Base-by-base conservation (phyloP, 106 monocot genomes). In the Dendrobium chrysotoxum region DNA sequence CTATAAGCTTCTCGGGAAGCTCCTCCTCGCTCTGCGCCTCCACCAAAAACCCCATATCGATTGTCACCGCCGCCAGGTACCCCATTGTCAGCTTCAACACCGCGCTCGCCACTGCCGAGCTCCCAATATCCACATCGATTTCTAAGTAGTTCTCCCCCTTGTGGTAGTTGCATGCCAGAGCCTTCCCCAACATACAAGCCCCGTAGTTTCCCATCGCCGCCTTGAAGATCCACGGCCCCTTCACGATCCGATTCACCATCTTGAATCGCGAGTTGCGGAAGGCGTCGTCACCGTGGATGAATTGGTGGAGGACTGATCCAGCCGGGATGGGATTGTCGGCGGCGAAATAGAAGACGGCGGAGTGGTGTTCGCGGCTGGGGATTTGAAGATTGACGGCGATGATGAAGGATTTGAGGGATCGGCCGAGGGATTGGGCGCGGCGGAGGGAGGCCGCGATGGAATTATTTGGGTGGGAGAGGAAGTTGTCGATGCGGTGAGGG, bases 61-160 rank as follows among this genome's bases (percentile, higher is more conserved):
- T 93, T 8, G 86, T 88, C 28, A 93, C 92, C 18, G 88, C 54
- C 46, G 92, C 86, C 55, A 86, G 86, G 41, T 65, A 88, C n/a
- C 92, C 92, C 38, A 93, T 77, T 1, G 90, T 88, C 21, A 90
- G 77, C 42, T 81, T 81, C 40, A 90, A 81, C 20, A 93, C 78
- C 35, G 92, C 92, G 76, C 83, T 88, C 38, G 92, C 92, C 40
- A 93, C 85, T 12, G 92, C 88, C 25, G 92, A 93, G 86, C 88
- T 93, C 53, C 90, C 92, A 28, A 93, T 93, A 74, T 93, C 92
- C 21, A 93, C 92, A 41, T 93, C 92, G 72, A 93, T 90, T 84
- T 93, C 92, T n/a, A 90, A 75, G 65, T 93, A 93, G 74, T 85
- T 86, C 8, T 88, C 86, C 53, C 92, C 92, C 3, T 76, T 45